Evolutionary conservation across 1,284 basidiomycete species (phyloP), one percentile per base, ranked within the genome.

Genomic region (Xerocomus nothofagi): DNA sequence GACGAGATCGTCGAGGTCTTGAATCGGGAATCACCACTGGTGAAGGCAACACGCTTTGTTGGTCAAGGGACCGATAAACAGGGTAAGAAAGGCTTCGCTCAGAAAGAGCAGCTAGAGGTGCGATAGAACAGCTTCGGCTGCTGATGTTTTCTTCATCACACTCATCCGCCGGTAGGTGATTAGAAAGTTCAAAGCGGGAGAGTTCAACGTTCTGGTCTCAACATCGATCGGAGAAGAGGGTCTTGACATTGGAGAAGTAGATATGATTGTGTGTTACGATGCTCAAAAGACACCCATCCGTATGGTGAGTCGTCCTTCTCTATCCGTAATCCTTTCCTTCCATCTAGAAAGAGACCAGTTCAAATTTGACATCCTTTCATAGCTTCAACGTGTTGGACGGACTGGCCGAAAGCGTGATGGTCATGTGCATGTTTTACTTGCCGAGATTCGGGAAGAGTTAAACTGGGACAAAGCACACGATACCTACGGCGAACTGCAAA

Each of bases 191-290:
- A 95, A 95, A 68, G 72, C 73, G 3, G 93, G 93, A 27, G 86
- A 86, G 50, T 93, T 82, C 70, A 98, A 99, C 60, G 86, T 98
- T 27, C 75, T 99, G 5, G 96, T 99, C 2, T 90, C 96, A 1
- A 99, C 97, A 0, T 97, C 91, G 3, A 94, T 99, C 51, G 97
- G 97, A 26, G 97, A 99, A 72, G 97, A 99, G 70, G 97, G 97
- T 54, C 76, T 99, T n/a, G 97, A 99, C 67, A 99, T 99, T 50
- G 97, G 97, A 39, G 95, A 98, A 63, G 88, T 99, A n/a, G 97
- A 99, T 67, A 78, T 96, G 64, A 97, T 98, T 47, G 78, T 98
- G 36, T 97, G 95, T 63, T 99, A 99, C 69, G 97, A 99, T 61
- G 88, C 95, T 32, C 92, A 95, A 61, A 98, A 96, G 72, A 93